phyloP scores from a whole-genome alignment of 2,329 filamentous ascomycete genomes.

The Stachybotrys chlorohalonatus region DNA sequence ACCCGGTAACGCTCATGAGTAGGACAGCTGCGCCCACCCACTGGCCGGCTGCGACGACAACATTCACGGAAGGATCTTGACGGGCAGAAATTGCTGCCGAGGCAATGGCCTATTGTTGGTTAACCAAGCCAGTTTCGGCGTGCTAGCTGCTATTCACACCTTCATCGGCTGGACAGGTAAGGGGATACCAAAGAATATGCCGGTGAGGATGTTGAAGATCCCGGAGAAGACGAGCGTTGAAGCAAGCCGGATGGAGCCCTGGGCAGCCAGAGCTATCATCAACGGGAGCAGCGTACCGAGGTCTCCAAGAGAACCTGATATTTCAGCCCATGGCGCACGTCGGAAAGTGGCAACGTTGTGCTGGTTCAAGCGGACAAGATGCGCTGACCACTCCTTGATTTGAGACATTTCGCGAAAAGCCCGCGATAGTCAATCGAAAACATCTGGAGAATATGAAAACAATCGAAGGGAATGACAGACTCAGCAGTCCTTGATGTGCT shows the following conservation, averaged over 20 bases:
- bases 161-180: conserved; percentile 87
- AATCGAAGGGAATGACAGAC: too few relatives aligned
- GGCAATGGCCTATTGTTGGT: conserved; percentile 59
- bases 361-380: conserved; percentile 24
- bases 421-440: background rate
- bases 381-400: conserved; percentile 12
- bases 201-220: conserved; percentile 76
- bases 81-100: conserved; percentile 73
- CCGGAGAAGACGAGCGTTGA: conserved; percentile 85
- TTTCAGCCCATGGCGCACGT: conserved; percentile 51
- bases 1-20: conserved; percentile 67
- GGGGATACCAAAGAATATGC: conserved; percentile 75
- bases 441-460: too few relatives aligned
- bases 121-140: background rate
- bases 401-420: conserved; percentile 4
- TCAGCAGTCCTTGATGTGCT: too few relatives aligned
- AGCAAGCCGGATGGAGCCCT: conserved; percentile 70
- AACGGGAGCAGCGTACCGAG: conserved; percentile 84
- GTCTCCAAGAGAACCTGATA: conserved; percentile 82
- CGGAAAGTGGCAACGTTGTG: conserved; percentile 42
- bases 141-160: conserved; percentile 20
- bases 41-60: conserved; percentile 68
- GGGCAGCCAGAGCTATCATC: conserved; percentile 74
- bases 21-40: conserved; percentile 68
- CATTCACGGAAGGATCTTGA: conserved; percentile 38